Percentiles rank a stretch among this genome's conserved stretches.
phyloP scores from a whole-genome alignment of 169 alveolate genomes.

The Cryptosporidium viatorum region DNA sequence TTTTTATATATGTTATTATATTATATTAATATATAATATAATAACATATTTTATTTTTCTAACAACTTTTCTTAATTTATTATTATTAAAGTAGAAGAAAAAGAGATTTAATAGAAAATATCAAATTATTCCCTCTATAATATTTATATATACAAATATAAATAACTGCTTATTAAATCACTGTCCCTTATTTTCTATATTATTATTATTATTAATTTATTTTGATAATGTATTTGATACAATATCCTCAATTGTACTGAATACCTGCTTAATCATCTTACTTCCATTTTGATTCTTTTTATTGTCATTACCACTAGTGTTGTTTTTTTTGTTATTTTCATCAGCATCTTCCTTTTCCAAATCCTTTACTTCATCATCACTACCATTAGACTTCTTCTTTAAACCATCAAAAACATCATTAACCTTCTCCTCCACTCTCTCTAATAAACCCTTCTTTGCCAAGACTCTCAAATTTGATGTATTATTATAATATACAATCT shows the following conservation, averaged over 20 bases:
- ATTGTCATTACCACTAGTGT: not conserved
- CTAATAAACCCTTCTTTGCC: slow-evolving; percentile 36
- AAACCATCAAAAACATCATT: slow-evolving; percentile 43
- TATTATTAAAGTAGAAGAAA: no score
- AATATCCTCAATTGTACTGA: slow-evolving; percentile 37
- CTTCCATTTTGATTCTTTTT: slow-evolving; percentile 4
- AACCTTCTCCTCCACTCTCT: slow-evolving; percentile 27
- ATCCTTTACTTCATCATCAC: not conserved
- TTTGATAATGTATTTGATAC: slow-evolving; percentile 26
- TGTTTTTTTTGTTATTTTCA: no score
- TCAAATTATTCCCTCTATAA: no score
- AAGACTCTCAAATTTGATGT: slow-evolving; percentile 30
- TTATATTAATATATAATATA: no score
- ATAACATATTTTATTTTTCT: no score
- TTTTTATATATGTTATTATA: no score
- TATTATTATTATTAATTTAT: not conserved
- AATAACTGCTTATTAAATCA: no score
- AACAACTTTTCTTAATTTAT: no score
- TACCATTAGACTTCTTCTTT: not conserved
- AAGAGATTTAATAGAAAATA: no score
- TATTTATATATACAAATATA: no score
- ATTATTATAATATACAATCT: not conserved
- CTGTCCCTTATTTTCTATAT: not conserved
- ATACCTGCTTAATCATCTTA: slow-evolving; percentile 41
- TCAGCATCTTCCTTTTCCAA: not conserved